A percentile compares a stretch with the other conserved stretches of the same genome.
Evolutionary conservation across 192 early-diverging fungal genomes (phyloP).

Genomic region (Mortierella hygrophila): DNA sequence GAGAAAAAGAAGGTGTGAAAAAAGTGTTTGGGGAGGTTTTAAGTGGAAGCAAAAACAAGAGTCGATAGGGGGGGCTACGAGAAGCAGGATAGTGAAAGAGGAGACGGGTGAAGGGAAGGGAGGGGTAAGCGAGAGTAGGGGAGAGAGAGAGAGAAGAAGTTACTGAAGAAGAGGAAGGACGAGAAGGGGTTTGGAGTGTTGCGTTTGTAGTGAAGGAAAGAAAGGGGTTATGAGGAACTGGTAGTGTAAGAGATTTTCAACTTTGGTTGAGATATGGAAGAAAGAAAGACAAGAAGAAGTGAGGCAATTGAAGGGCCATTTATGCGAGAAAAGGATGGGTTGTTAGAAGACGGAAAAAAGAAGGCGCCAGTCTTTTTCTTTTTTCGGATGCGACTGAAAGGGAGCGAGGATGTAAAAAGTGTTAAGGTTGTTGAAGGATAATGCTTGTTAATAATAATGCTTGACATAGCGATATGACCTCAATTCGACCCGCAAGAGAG

Average conservation of each 20-base stretch:
- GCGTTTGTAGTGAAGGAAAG: background rate
- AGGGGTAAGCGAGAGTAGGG: no score
- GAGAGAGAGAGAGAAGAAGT: background rate
- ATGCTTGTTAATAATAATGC: no score
- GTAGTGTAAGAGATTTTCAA: background rate
- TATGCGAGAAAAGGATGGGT: background rate
- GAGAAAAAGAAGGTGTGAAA: slow-evolving; percentile 10
- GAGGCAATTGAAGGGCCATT: background rate
- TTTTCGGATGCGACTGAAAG: slow-evolving; percentile 1
- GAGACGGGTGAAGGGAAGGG: background rate
- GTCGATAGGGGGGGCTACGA: background rate
- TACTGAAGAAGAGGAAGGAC: background rate
- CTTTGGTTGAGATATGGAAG: background rate
- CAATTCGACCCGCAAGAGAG: background rate
- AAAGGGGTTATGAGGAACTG: background rate
- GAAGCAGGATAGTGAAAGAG: background rate
- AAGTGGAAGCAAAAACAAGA: background rate
- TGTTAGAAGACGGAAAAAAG: background rate
- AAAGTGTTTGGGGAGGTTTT: background rate
- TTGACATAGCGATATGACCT: no score
- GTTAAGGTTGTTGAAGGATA: background rate
- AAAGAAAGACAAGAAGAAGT: background rate
- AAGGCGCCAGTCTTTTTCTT: background rate
- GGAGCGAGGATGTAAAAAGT: background rate
- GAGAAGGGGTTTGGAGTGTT: background rate